These are phyloP conservation scores for Pseudocercospora fuligena DNA, from an alignment of 2,329 filamentous ascomycete species.

Conservation along the genomic window DNA sequence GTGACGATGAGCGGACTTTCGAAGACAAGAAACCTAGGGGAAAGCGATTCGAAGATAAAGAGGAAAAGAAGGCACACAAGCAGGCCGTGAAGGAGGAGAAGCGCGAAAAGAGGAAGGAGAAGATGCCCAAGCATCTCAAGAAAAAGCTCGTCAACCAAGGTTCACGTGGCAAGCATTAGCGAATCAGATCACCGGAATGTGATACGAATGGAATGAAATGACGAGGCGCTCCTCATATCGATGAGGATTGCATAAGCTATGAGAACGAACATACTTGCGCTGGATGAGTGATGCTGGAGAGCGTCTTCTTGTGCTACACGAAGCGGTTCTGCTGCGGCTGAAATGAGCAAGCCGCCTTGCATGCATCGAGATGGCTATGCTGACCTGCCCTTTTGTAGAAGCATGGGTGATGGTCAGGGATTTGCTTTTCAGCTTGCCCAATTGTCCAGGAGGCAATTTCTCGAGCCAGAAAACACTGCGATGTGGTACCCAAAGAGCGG, in stretches of 20 bases:
- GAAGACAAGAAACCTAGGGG: conserved; percentile 72
- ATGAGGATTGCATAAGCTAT: not conserved
- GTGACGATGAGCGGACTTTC: conserved; percentile 41
- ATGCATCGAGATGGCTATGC: not conserved
- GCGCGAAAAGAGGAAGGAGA: conserved; percentile 87
- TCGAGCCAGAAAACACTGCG: no score
- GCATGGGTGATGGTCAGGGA: no score
- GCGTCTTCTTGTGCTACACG: not conserved
- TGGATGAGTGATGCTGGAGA: not conserved
- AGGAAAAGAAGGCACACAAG: conserved; percentile 88
- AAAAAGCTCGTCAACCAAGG: conserved; percentile 74
- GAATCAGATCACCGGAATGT: not conserved
- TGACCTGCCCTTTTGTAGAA: not conserved
- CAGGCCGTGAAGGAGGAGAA: conserved; percentile 92
- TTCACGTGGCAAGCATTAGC: conserved; percentile 66
- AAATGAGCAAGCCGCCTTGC: not conserved
- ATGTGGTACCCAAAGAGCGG: no score
- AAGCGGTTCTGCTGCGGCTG: not conserved
- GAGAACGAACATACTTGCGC: not conserved
- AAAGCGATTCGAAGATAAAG: conserved; percentile 88
- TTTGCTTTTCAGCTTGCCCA: no score
- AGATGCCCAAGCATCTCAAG: conserved; percentile 96
- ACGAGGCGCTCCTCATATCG: not conserved
- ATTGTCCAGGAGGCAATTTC: no score
- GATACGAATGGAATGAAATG: not conserved